Conservation (phyloP, 148 eudicot genomes). For the Cornus florida region DNA sequence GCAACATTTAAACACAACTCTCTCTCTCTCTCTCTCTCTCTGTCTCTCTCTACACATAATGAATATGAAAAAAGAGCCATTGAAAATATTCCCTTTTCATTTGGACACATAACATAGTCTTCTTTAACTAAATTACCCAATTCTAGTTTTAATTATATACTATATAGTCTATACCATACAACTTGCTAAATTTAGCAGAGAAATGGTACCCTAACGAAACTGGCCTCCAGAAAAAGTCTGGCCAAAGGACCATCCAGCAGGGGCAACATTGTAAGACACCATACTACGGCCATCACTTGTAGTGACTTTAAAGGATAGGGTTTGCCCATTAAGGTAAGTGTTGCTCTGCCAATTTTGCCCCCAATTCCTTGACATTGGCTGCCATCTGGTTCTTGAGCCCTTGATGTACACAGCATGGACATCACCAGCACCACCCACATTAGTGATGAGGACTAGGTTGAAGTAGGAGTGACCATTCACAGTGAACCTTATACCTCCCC, state of each 20-base stretch:
- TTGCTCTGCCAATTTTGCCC: constrained; percentile 67
- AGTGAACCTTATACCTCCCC: constrained; percentile 57
- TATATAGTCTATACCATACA: neutral
- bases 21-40: too few species aligned
- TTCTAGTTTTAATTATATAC: neutral
- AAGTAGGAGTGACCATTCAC: constrained; percentile 61
- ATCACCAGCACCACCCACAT: constrained; percentile 57
- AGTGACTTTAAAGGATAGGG: constrained; percentile 48
- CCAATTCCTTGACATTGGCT: constrained; percentile 60
- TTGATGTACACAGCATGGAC: constrained; percentile 47
- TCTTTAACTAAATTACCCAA: neutral
- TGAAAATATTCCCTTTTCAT: neutral
- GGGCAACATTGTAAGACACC: constrained; percentile 53
- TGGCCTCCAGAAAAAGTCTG: constrained; percentile 52
- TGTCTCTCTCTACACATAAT: neutral
- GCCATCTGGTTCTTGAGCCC: constrained; percentile 55
- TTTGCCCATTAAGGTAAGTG: constrained; percentile 49
- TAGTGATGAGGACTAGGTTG: constrained; percentile 53
- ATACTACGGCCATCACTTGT: constrained; percentile 46
- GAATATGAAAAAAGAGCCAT: neutral
- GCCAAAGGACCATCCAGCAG: constrained; percentile 48
- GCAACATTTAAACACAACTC: too few species aligned
- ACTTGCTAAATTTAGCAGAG: neutral
- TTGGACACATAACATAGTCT: neutral
- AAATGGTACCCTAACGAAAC: constrained; percentile 24